A percentile compares a stretch with the other conserved stretches of the same genome.
phyloP scores from a whole-genome alignment of 2,329 filamentous ascomycete species.

The Chaetomiaceae sp. region DNA sequence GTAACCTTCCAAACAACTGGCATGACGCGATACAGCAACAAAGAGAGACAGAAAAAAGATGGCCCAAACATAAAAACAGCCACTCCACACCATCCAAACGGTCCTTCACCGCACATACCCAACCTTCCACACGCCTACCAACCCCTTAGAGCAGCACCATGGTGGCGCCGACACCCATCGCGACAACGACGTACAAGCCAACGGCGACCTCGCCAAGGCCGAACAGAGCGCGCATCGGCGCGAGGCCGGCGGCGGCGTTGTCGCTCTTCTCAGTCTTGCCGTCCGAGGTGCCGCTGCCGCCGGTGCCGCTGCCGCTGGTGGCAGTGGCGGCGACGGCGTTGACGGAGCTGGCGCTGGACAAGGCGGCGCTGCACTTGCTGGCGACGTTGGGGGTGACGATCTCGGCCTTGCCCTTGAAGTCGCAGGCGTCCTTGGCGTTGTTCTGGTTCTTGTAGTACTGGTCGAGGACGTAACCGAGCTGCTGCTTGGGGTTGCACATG shows the following conservation, averaged over 20 bases:
- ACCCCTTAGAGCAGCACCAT: slow-evolving; percentile 49
- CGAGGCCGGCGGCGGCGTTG: slow-evolving; percentile 34
- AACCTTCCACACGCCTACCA: neutral
- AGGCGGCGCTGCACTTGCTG: slow-evolving; percentile 51
- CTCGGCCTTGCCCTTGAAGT: slow-evolving; percentile 64
- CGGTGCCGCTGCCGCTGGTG: slow-evolving; percentile 33
- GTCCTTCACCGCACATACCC: neutral
- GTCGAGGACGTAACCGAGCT: slow-evolving; percentile 71
- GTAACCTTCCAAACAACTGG: slow-evolving; percentile 4
- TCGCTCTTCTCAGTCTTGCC: slow-evolving; percentile 31
- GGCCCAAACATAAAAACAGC: neutral
- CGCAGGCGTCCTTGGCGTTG: slow-evolving; percentile 55
- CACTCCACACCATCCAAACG: neutral
- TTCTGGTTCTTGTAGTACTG: slow-evolving; percentile 61
- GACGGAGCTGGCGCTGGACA: slow-evolving; percentile 59
- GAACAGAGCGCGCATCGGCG: slow-evolving; percentile 37
- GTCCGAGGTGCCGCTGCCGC: slow-evolving; percentile 11
- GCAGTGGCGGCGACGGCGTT: slow-evolving; percentile 45
- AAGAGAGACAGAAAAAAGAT: neutral
- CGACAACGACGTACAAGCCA: slow-evolving; percentile 48
- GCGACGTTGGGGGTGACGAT: slow-evolving; percentile 43
- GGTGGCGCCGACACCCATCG: slow-evolving; percentile 46
- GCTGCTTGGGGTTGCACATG: slow-evolving; percentile 66
- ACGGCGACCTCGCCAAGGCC: slow-evolving; percentile 44
- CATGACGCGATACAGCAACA: slow-evolving; percentile 7